phyloP scores from a whole-genome alignment of 2,329 filamentous ascomycete species.

The Colletotrichum sp. region DNA sequence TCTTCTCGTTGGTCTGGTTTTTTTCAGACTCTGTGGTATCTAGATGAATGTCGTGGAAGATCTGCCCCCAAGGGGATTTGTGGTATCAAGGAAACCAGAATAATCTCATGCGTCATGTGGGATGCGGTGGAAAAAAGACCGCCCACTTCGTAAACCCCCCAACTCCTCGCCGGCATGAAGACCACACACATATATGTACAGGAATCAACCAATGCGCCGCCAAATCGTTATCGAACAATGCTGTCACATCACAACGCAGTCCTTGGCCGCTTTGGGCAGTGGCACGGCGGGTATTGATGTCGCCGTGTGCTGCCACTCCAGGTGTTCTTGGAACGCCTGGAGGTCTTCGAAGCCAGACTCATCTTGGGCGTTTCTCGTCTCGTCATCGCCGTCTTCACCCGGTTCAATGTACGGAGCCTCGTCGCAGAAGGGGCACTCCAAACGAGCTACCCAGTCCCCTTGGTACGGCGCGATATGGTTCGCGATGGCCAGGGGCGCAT shows the following conservation, averaged over 20 bases:
- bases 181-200: not conserved
- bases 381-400: slow-evolving; percentile 54
- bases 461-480: slow-evolving; percentile 57
- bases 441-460: slow-evolving; percentile 55
- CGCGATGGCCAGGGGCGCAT: slow-evolving; percentile 61
- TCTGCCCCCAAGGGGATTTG: not conserved
- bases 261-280: slow-evolving; percentile 35
- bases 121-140: not conserved
- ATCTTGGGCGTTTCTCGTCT: slow-evolving; percentile 50
- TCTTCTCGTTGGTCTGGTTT: not conserved
- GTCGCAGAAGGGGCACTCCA: slow-evolving; percentile 63
- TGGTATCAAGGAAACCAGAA: slow-evolving; percentile 3
- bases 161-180: slow-evolving; percentile 15
- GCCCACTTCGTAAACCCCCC: not conserved
- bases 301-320: slow-evolving; percentile 60
- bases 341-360: slow-evolving; percentile 54
- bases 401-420: slow-evolving; percentile 46
- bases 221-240: not conserved
- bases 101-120: slow-evolving; percentile 7
- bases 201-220: slow-evolving; percentile 5
- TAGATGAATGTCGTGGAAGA: not conserved
- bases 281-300: slow-evolving; percentile 36
- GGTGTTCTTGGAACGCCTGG: slow-evolving; percentile 54
- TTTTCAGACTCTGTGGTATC: not conserved
- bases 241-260: slow-evolving; percentile 51